These are phyloP conservation scores for Termitomyces sp. DNA, from an alignment of 768 basidiomycete genomes.

Conservation along the genomic window DNA sequence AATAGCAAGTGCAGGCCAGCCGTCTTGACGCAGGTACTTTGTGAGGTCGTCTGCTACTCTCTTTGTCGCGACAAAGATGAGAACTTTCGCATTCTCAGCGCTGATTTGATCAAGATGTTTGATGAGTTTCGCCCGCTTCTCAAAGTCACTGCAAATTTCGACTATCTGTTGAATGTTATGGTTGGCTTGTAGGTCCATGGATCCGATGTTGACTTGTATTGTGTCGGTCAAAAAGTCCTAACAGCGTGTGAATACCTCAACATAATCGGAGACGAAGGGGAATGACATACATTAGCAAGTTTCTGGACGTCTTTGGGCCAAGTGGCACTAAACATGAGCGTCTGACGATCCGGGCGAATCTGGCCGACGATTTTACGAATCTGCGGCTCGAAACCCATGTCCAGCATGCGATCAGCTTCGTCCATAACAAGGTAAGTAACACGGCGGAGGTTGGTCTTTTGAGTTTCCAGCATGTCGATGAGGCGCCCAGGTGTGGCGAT, in stretches of 20 bases:
- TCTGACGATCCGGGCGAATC: constrained; percentile 97
- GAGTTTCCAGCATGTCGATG: constrained; percentile 97
- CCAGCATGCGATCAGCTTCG: constrained; percentile 99
- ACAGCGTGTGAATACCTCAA: neutral
- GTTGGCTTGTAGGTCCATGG: constrained; percentile 97
- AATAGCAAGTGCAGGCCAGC: constrained; percentile 99
- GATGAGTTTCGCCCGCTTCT: constrained; percentile 94
- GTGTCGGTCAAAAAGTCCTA: constrained; percentile 95
- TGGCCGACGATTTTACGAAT: constrained; percentile 97
- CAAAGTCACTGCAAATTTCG: constrained; percentile 95
- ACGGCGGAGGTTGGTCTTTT: constrained; percentile 94
- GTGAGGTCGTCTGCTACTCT: constrained; percentile 98
- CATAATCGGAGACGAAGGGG: neutral
- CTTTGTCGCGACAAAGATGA: constrained; percentile 98
- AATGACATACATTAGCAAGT: constrained; percentile 68
- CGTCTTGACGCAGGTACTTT: constrained; percentile 95
- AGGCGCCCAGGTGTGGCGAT: constrained; percentile 99
- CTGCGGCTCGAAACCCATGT: constrained; percentile 99
- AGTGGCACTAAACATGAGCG: constrained; percentile 98
- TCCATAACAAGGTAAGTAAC: constrained; percentile 99
- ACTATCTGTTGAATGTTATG: constrained; percentile 96
- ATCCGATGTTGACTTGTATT: constrained; percentile 99
- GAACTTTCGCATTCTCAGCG: constrained; percentile 94
- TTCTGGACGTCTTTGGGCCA: constrained; percentile 99
- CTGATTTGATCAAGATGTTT: constrained; percentile 97